These are phyloP conservation scores for Fraxinus latifolia DNA, from an alignment of 305 asterid species.

Conservation along the genomic window DNA sequence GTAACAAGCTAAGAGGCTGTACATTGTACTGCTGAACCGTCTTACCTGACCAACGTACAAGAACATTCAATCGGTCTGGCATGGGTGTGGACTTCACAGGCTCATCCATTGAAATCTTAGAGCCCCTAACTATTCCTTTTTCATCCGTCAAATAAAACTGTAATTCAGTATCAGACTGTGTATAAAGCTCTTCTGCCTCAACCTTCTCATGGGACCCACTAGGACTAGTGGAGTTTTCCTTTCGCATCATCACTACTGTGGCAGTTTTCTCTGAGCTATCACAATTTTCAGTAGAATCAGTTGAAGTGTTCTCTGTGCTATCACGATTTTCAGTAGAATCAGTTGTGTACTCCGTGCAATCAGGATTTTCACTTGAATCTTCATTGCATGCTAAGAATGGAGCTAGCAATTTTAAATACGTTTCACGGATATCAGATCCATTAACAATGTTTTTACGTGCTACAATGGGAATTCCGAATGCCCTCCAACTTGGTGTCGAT, in stretches of 20 bases:
- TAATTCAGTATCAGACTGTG: constrained; percentile 41
- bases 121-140: constrained; percentile 44
- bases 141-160: constrained; percentile 67
- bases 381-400: constrained; percentile 52
- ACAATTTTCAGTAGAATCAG: not conserved
- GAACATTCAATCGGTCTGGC: constrained; percentile 54
- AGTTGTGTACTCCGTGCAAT: constrained; percentile 23
- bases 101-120: constrained; percentile 56
- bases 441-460: constrained; percentile 43
- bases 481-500: constrained; percentile 45
- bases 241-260: constrained; percentile 33
- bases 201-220: constrained; percentile 34
- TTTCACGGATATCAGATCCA: constrained; percentile 57
- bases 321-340: not conserved
- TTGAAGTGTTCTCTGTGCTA: not conserved
- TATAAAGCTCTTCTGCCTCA: constrained; percentile 42
- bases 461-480: constrained; percentile 77
- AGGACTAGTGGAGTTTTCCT: constrained; percentile 32
- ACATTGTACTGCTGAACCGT: constrained; percentile 44
- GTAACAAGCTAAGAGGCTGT: constrained; percentile 53
- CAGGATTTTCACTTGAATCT: constrained; percentile 21
- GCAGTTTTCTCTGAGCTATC: not conserved
- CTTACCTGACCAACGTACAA: constrained; percentile 71
- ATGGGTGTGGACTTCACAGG: constrained; percentile 38
- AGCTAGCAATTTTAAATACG: constrained; percentile 50